Conservation (phyloP, 768 basidiomycete species). For the Suillus fuscotomentosus region DNA sequence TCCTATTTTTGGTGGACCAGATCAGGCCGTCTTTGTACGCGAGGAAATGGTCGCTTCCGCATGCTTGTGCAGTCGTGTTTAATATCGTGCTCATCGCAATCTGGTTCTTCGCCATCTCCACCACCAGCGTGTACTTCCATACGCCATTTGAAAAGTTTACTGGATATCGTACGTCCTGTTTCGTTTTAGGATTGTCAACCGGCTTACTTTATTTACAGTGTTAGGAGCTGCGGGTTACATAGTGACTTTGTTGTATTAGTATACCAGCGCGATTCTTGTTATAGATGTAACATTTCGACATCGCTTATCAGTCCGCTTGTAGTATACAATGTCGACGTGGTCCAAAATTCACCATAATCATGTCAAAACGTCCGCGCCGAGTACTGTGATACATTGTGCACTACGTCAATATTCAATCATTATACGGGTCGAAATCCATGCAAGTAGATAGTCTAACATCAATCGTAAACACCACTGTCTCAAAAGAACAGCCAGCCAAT, state of each 20-base stretch:
- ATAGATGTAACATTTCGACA: not conserved
- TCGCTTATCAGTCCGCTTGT: not conserved
- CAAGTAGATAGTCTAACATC: not conserved
- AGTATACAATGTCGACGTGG: not conserved
- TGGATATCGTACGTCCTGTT: constrained; percentile 66
- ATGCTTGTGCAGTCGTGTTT: constrained; percentile 46
- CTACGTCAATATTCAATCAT: not conserved
- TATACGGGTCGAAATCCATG: not conserved
- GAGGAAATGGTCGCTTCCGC: constrained; percentile 39
- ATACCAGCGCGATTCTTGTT: not conserved
- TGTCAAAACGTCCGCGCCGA: not conserved
- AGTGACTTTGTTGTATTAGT: constrained; percentile 26
- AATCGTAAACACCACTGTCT: not conserved
- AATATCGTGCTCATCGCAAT: constrained; percentile 51
- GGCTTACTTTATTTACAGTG: constrained; percentile 25
- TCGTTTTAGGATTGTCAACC: not conserved
- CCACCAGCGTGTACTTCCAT: constrained; percentile 92
- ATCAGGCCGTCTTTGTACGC: constrained; percentile 52
- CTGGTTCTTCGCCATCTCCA: constrained; percentile 74
- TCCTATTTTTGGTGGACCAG: constrained; percentile 78
- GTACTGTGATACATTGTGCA: not conserved
- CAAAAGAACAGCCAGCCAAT: constrained; percentile 30
- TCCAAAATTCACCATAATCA: not conserved
- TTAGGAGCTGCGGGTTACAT: constrained; percentile 37
- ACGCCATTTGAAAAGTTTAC: constrained; percentile 83